Base-by-base conservation (phyloP, 2,329 filamentous ascomycete genomes). In the Falciphora oryzae region DNA sequence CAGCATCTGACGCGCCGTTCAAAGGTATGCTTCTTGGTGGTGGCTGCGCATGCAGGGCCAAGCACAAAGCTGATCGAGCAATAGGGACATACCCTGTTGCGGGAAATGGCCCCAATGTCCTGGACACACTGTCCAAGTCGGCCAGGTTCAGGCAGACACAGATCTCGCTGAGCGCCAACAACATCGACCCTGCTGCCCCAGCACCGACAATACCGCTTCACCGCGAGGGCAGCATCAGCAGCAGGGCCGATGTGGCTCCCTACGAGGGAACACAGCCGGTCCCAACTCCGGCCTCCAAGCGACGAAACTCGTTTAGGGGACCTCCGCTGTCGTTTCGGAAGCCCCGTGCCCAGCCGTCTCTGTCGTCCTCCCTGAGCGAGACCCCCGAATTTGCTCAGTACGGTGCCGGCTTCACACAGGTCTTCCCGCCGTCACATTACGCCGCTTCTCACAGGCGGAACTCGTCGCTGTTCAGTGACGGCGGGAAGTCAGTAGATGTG, bases 401-500 rank as follows among this genome's bases (percentile, higher is more conserved):
- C 31, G 62, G 62, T 11, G 56, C 57, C 25, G 62, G 62, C 22
- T 64, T 61, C 38, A 32, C 31, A 18, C 63, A 64, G 57, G 63
- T 58, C 13, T 62, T 65, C 27, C 62, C 62, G 7, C 62, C 27
- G 14, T 13, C 53, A 16, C 27, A 27, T 13, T 31, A 50, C 14
- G 50, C 62, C 29, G 22, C 11, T 10, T 6, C 61, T 13, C 74
- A 73, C 38, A 65, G 69, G 5, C 73, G 75, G 2, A 71, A 71
- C 53, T 69, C 70, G 44, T 79, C 77, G 0, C 66, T 76, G 27
- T 71, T 72, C 35, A 77, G 75, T 66, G 70, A 71, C 18, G 66
- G 67, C 28, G 63, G 70, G 22, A 73, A 65, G 4, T 76, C 79
- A 64, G 78, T 87, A 60, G 84, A 88, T 67, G 72, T 88, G 0